Percentiles rank a stretch among this genome's conserved stretches.
These are phyloP conservation scores for Neofusicoccum kwambonambiense DNA, from an alignment of 2,329 filamentous ascomycete species.

Conservation along the genomic window DNA sequence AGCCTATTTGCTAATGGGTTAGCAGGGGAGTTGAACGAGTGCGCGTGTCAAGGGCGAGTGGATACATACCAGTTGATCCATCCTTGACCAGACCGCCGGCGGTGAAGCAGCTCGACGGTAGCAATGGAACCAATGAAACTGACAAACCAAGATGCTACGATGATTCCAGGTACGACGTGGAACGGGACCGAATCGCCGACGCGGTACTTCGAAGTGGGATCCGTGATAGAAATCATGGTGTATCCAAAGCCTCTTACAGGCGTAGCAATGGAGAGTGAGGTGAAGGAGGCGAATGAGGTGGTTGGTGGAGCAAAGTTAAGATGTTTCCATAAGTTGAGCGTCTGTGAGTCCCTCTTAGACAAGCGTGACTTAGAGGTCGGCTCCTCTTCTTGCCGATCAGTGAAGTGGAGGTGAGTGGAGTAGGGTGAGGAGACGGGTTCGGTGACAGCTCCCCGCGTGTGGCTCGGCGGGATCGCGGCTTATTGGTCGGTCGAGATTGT, in stretches of 20 bases:
- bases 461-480: not conserved
- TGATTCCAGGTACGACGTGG: constrained; percentile 46
- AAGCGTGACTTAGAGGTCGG: no score
- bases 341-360: not conserved
- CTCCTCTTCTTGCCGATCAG: not conserved
- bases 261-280: not conserved
- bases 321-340: constrained; percentile 1
- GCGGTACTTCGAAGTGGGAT: constrained; percentile 26
- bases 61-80: constrained; percentile 64
- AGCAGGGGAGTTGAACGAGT: constrained; percentile 1
- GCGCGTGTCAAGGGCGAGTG: not conserved
- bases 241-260: not conserved
- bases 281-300: not conserved
- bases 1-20: constrained; percentile 30
- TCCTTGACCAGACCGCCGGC: constrained; percentile 68
- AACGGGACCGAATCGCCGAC: constrained; percentile 38
- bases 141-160: constrained; percentile 66
- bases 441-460: no score
- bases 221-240: not conserved
- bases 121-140: constrained; percentile 76
- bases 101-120: constrained; percentile 77
- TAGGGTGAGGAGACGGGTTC: no score
- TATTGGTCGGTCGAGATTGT: not conserved
- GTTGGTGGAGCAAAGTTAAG: not conserved
- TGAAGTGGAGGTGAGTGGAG: no score